A percentile compares a stretch with the other conserved stretches of the same genome.
Conservation (phyloP, 2,329 filamentous ascomycete genomes). For the Pyrenochaeta sp. region DNA sequence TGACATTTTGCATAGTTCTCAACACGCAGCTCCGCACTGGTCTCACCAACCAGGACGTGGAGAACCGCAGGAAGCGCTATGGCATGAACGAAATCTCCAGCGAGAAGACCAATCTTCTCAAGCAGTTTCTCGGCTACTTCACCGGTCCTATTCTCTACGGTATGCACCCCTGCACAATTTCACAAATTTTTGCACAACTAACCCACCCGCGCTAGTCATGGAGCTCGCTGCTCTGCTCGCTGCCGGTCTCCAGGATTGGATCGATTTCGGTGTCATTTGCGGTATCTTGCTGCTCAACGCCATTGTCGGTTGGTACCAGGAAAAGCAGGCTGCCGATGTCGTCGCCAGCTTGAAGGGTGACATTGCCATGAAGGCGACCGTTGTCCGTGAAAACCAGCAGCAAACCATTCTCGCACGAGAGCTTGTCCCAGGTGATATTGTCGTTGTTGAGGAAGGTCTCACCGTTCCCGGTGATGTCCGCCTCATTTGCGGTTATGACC, state of each 20-base stretch:
- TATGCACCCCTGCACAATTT: conserved; percentile 54
- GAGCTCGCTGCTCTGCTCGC: conserved; percentile 78
- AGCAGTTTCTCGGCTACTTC: conserved; percentile 80
- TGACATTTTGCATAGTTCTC: conserved; percentile 59
- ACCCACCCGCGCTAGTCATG: conserved; percentile 65
- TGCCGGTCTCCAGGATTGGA: conserved; percentile 77
- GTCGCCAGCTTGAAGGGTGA: conserved; percentile 75
- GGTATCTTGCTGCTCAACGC: conserved; percentile 80
- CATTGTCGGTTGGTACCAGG: conserved; percentile 80
- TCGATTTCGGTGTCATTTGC: conserved; percentile 78
- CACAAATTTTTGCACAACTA: conserved; percentile 9
- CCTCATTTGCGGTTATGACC: conserved; percentile 76
- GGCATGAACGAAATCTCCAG: conserved; percentile 77
- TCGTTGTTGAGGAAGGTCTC: conserved; percentile 75
- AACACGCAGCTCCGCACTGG: conserved; percentile 72
- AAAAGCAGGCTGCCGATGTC: conserved; percentile 79
- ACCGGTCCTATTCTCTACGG: conserved; percentile 79
- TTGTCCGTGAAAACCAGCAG: conserved; percentile 73
- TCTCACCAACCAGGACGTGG: conserved; percentile 67
- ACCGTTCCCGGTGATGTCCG: conserved; percentile 75
- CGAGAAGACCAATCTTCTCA: conserved; percentile 78
- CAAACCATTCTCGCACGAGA: conserved; percentile 76
- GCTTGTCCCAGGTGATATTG: conserved; percentile 78
- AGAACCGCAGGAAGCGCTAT: conserved; percentile 69
- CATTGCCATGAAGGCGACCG: conserved; percentile 76